Evolutionary conservation across 192 early-diverging fungal genomes (phyloP).

Genomic region (Backusella liffmaniae): DNA sequence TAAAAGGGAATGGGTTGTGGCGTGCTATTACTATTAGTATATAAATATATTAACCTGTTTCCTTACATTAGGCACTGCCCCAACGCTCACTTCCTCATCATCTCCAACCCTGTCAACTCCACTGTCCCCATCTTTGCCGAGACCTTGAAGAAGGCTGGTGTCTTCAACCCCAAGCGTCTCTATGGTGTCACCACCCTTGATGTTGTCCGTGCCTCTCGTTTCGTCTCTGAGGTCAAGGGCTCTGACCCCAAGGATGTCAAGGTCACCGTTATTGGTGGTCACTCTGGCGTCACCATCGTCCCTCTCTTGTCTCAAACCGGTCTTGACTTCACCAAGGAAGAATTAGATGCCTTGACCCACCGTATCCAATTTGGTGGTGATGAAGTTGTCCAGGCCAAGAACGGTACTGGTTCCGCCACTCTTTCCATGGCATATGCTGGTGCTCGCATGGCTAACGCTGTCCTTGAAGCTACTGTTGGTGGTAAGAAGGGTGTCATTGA

Average conservation of each 20-base stretch:
- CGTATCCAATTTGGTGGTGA: constrained; percentile 99
- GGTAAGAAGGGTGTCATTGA: constrained; percentile 87
- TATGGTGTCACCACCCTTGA: constrained; percentile 99
- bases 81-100: constrained; percentile 51
- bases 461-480: constrained; percentile 77
- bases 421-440: constrained; percentile 90
- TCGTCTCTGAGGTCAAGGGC: constrained; percentile 81
- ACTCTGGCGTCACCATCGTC: constrained; percentile 97
- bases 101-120: constrained; percentile 97
- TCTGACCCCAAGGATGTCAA: constrained; percentile 68
- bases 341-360: constrained; percentile 87
- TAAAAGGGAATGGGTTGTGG: not conserved
- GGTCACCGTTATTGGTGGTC: constrained; percentile 92
- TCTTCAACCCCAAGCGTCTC: constrained; percentile 83
- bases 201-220: constrained; percentile 95
- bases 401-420: constrained; percentile 89
- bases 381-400: constrained; percentile 99
- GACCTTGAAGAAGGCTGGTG: constrained; percentile 79
- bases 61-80: constrained; percentile 21
- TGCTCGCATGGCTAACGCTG: constrained; percentile 87
- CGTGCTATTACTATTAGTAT: not conserved
- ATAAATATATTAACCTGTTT: not conserved
- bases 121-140: constrained; percentile 95
- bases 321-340: constrained; percentile 74
- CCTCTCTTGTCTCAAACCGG: constrained; percentile 87